Evolutionary conservation across 1,284 basidiomycete genomes (phyloP).

Genomic region (Uromyces viciae-fabae): DNA sequence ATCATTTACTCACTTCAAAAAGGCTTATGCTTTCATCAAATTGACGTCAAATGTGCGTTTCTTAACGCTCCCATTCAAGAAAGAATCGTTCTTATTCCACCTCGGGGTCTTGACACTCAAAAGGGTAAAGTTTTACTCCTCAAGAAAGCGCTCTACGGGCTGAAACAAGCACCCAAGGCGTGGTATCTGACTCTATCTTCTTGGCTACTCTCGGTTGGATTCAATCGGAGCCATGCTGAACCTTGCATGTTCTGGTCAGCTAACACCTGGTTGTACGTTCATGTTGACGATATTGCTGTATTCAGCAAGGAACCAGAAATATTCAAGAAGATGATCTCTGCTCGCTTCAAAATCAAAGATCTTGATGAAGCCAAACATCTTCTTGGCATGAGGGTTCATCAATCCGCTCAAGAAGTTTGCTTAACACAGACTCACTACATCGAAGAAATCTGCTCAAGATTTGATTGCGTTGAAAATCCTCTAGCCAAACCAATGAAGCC

Average conservation of each 20-base stretch:
- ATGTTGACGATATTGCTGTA: conserved; percentile 14
- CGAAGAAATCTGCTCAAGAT: background rate
- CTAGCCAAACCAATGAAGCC: background rate
- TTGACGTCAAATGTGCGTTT: conserved; percentile 6
- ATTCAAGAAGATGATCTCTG: background rate
- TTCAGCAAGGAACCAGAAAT: background rate
- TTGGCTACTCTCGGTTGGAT: background rate
- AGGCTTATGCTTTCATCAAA: background rate
- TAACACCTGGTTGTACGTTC: background rate
- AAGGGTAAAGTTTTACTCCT: background rate
- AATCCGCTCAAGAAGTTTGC: background rate
- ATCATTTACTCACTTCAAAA: background rate
- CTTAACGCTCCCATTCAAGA: background rate
- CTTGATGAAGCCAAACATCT: background rate
- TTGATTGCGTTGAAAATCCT: background rate
- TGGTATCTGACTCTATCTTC: background rate
- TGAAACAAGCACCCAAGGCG: background rate
- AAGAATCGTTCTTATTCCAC: background rate
- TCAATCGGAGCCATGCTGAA: background rate
- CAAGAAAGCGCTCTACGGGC: background rate
- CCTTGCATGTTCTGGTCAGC: conserved; percentile 1
- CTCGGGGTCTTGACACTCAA: background rate
- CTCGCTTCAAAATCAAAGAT: background rate
- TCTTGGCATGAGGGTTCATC: background rate
- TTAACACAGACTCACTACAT: background rate